Percentiles rank a stretch among this genome's conserved stretches.
phyloP scores from a whole-genome alignment of 176 grass and related monocot species.

The Oryza coarctata region DNA sequence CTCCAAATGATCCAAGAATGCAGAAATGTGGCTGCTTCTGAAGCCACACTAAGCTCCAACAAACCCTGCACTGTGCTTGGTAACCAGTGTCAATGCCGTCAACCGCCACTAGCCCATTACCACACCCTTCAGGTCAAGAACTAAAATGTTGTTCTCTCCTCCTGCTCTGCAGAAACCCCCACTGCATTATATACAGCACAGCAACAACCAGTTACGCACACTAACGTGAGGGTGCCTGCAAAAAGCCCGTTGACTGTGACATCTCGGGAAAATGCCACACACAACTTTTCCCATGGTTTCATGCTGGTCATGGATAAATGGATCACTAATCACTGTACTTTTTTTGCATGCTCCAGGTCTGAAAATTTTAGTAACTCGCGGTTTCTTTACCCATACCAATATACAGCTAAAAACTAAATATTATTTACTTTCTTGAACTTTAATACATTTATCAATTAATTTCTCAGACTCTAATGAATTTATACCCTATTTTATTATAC shows the following conservation, averaged over 20 bases:
- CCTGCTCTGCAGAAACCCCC: slow-evolving; percentile 37
- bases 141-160: slow-evolving; percentile 34
- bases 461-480: too few species aligned
- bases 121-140: slow-evolving; percentile 43
- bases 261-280: slow-evolving; percentile 53
- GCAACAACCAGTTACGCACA: not conserved
- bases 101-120: slow-evolving; percentile 6
- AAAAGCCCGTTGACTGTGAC: slow-evolving; percentile 62
- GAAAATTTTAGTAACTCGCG: slow-evolving; percentile 18
- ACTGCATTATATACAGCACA: slow-evolving; percentile 45
- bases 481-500: too few species aligned
- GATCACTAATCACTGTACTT: slow-evolving; percentile 29
- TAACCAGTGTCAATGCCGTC: slow-evolving; percentile 24
- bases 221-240: slow-evolving; percentile 34
- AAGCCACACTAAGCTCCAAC: slow-evolving; percentile 45
- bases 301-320: slow-evolving; percentile 19
- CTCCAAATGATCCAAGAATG: slow-evolving; percentile 50
- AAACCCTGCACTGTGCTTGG: slow-evolving; percentile 20
- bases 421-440: too few species aligned
- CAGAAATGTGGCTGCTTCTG: slow-evolving; percentile 43
- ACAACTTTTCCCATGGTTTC: slow-evolving; percentile 41
- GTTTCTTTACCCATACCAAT: too few species aligned
- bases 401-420: too few species aligned
- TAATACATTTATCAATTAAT: too few species aligned
- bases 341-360: slow-evolving; percentile 43